Conservation (phyloP, 345 rosid species). For the Euphorbia tirucalli region DNA sequence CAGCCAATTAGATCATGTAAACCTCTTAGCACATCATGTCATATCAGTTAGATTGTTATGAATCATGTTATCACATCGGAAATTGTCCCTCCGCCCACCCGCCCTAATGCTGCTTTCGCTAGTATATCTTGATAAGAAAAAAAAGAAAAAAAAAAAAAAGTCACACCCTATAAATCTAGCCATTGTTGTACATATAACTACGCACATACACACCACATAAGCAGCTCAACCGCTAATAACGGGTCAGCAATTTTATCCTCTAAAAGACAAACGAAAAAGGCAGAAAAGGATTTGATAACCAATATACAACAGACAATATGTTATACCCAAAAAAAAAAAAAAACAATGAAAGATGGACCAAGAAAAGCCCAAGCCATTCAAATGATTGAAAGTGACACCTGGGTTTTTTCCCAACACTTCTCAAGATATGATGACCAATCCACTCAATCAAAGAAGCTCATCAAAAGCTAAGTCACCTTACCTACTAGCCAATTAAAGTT, state of each 20-base stretch:
- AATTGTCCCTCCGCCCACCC: too few relatives aligned
- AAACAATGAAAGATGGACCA: not conserved
- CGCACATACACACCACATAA: slow-evolving; percentile 1
- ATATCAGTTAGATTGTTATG: too few relatives aligned
- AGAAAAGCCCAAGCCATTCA: not conserved
- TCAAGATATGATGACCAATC: not conserved
- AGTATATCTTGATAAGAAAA: too few relatives aligned
- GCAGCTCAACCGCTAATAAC: not conserved
- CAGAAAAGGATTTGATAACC: not conserved
- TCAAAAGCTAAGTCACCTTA: slow-evolving; percentile 9
- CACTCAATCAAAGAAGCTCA: not conserved
- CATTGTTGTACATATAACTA: not conserved
- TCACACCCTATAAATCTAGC: not conserved
- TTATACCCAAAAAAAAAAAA: too few relatives aligned
- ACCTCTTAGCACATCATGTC: too few relatives aligned
- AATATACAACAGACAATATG: not conserved
- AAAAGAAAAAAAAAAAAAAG: too few relatives aligned
- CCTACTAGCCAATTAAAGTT: too few relatives aligned
- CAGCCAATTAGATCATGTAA: too few relatives aligned
- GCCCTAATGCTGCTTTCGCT: too few relatives aligned
- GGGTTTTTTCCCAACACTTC: not conserved
- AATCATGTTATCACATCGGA: too few relatives aligned
- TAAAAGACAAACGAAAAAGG: not conserved
- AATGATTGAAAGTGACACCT: slow-evolving; percentile 6
- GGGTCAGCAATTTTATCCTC: too few relatives aligned